These are phyloP conservation scores for Ophiostoma sp. DNA, from an alignment of 2,329 filamentous ascomycete genomes.

Conservation along the genomic window DNA sequence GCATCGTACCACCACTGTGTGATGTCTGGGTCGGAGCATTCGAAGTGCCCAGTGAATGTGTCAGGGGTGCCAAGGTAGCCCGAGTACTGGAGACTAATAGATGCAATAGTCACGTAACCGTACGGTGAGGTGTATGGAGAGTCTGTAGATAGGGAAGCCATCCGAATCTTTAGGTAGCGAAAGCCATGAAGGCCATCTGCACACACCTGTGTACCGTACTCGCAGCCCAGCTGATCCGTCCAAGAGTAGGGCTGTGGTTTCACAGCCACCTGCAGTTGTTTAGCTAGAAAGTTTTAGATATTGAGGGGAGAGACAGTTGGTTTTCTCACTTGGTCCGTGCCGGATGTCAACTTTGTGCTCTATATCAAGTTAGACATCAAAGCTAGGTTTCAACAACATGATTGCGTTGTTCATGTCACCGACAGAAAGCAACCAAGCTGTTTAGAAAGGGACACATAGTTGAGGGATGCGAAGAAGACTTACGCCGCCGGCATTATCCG, in stretches of 20 bases:
- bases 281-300: not conserved
- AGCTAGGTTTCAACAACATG: not conserved
- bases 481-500: constrained; percentile 43
- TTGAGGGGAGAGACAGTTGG: not conserved
- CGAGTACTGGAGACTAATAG: constrained; percentile 45
- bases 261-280: constrained; percentile 45
- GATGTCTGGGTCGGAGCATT: constrained; percentile 51
- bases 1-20: constrained; percentile 56
- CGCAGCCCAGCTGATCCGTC: constrained; percentile 48
- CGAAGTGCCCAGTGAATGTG: constrained; percentile 53
- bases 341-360: constrained; percentile 42
- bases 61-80: constrained; percentile 50
- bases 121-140: constrained; percentile 45
- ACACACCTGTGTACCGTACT: constrained; percentile 47
- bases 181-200: constrained; percentile 56
- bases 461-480: constrained; percentile 21
- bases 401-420: not conserved
- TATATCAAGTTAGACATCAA: constrained; percentile 12
- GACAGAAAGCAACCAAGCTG: not conserved
- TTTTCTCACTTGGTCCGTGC: constrained; percentile 49
- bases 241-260: constrained; percentile 45
- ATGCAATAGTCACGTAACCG: constrained; percentile 47
- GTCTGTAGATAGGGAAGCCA: constrained; percentile 47
- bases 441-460: too few relatives aligned
- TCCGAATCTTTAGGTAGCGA: constrained; percentile 51